Base-by-base conservation (phyloP, 495 filamentous ascomycete species). In the Clohesyomyces aquaticus region DNA sequence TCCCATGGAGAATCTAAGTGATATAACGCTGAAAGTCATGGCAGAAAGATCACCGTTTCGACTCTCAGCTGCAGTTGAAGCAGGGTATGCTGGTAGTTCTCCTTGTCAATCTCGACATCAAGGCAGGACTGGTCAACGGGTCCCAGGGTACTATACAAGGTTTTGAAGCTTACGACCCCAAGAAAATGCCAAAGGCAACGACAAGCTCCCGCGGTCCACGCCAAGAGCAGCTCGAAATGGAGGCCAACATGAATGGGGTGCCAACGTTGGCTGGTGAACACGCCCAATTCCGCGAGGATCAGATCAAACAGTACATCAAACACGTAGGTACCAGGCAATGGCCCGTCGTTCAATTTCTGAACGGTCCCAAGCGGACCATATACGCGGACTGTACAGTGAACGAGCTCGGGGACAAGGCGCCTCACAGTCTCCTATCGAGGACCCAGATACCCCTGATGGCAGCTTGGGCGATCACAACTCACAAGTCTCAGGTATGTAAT, bases 331-430 rank as follows among this genome's bases (percentile, higher is more conserved):
- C 60, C 43, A 68, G 56, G 16, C 42, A 28, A 3, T 66, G 71
- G 58, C 78, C 78, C 4, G 45, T 77, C 22, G 77, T 80, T 3
- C 32, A 49, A 4, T 80, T 80, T 65, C 45, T 54, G 0, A 70
- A 74, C 49, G 61, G 65, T 4, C 29, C 61, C 1, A 55, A 19
- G 3, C 66, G 73, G 12, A 75, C 74, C 0, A 81, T 85, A 19
- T 77, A 74, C 22, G 74, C 83, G 0, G 70, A 81, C 4, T 84
- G 81, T 69, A 74, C 74, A 4, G 60, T 83, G 9, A 75, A 72
- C 35, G 77, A 81, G 27, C 51, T 81, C 0, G 82, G 83, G 3
- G 75, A 81, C 35, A 63, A 71, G 18, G 21, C 68, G 29, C 72
- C 72, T 6, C 59, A 71, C 38, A 58, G 38, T 22, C 14, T 57